Percentiles rank a stretch among this genome's conserved stretches.
Conservation (phyloP, 2,329 filamentous ascomycete species). For the Fonsecaea pugnacius region DNA sequence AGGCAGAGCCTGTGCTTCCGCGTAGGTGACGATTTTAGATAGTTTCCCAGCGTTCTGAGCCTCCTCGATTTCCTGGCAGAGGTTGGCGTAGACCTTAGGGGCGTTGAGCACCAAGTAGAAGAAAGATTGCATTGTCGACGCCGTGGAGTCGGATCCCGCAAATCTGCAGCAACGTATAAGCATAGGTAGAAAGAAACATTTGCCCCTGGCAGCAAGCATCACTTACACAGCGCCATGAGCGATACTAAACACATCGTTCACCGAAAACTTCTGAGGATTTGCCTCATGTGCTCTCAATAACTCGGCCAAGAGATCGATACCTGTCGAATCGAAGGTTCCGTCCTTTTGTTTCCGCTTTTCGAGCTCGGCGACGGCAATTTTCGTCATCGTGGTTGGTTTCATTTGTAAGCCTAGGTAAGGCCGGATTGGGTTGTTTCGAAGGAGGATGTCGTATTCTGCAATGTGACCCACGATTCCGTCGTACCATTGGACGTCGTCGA, state of each 20-base stretch:
- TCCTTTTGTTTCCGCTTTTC: conserved; percentile 39
- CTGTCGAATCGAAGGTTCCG: conserved; percentile 39
- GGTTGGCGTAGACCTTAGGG: conserved; percentile 46
- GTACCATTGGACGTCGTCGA: conserved; percentile 49
- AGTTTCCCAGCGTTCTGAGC: conserved; percentile 25
- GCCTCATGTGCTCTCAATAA: conserved; percentile 59
- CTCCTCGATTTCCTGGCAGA: conserved; percentile 44
- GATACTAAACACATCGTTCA: conserved; percentile 62
- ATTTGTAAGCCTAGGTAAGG: conserved; percentile 45
- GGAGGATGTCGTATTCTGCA: conserved; percentile 52
- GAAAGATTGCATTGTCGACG: conserved; percentile 63
- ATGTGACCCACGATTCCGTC: conserved; percentile 41
- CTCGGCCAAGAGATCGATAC: conserved; percentile 50
- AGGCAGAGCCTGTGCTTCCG: conserved; percentile 33
- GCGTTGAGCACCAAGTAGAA: conserved; percentile 57
- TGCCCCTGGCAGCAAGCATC: neutral
- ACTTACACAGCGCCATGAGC: conserved; percentile 57
- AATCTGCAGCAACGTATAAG: conserved; percentile 25
- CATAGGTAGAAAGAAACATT: neutral
- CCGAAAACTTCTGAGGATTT: conserved; percentile 53
- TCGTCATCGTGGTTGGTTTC: conserved; percentile 46
- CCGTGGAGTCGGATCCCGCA: conserved; percentile 64
- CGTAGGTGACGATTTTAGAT: conserved; percentile 34
- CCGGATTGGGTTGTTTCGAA: conserved; percentile 56
- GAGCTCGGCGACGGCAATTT: conserved; percentile 31